A percentile compares a stretch with the other conserved stretches of the same genome.
Conservation (phyloP, 306 rosid genomes). For the Boehmeria nivea region DNA sequence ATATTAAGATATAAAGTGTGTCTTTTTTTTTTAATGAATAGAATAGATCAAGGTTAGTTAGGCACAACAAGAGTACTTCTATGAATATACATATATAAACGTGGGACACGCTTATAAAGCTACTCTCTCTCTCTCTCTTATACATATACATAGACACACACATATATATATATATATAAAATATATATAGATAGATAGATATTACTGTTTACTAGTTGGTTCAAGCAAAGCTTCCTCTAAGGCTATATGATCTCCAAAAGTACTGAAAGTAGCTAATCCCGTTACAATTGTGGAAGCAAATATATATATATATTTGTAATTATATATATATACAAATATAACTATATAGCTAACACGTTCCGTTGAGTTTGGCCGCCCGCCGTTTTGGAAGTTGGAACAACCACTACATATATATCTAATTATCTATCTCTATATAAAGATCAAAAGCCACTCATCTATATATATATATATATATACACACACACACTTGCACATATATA, state of each 20-base stretch:
- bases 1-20: too few species aligned
- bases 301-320: background rate
- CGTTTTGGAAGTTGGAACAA: slow-evolving; percentile 26
- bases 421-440: too few species aligned
- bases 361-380: slow-evolving; percentile 30
- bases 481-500: background rate
- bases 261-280: slow-evolving; percentile 18
- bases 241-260: background rate
- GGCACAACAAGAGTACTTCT: background rate
- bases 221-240: slow-evolving; percentile 3
- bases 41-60: background rate
- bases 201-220: slow-evolving; percentile 4
- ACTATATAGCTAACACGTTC: slow-evolving; percentile 25
- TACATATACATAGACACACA: background rate
- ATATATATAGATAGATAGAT: too few species aligned
- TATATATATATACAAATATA: background rate
- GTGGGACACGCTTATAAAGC: slow-evolving; percentile 9
- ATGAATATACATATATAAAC: background rate
- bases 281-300: slow-evolving; percentile 11
- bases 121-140: background rate
- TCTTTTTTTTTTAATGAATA: background rate
- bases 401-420: too few species aligned
- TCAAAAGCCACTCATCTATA: background rate
- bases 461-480: background rate
- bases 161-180: too few species aligned